A percentile compares a stretch with the other conserved stretches of the same genome.
phyloP scores from a whole-genome alignment of 768 basidiomycete species.

The Lentinula aciculospora region DNA sequence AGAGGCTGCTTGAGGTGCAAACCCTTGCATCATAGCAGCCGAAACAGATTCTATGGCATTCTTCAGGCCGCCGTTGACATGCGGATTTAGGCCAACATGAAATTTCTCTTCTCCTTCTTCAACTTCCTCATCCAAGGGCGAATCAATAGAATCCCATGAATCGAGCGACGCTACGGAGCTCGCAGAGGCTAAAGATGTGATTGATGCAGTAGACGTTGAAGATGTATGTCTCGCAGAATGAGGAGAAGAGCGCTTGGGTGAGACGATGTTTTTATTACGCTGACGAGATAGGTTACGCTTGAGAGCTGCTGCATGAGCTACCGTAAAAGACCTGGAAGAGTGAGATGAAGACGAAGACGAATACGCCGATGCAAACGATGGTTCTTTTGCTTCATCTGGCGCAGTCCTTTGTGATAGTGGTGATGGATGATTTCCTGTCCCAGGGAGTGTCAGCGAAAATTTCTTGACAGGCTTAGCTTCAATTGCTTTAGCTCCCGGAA shows the following conservation, averaged over 20 bases:
- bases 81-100: conserved; percentile 54
- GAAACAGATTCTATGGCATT: conserved; percentile 56
- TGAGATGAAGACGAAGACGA: background rate
- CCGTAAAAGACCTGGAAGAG: background rate
- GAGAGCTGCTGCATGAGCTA: background rate
- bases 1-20: background rate
- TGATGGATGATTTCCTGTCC: background rate
- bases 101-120: conserved; percentile 25
- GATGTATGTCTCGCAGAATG: conserved; percentile 21
- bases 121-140: background rate
- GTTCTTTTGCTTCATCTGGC: background rate
- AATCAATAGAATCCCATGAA: background rate
- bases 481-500: background rate
- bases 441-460: background rate
- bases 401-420: background rate
- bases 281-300: conserved; percentile 4
- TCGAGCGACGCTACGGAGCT: conserved; percentile 7
- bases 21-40: background rate
- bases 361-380: background rate
- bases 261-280: background rate
- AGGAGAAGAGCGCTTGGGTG: conserved; percentile 29
- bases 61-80: conserved; percentile 79
- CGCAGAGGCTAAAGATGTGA: conserved; percentile 11
- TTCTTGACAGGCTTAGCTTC: background rate
- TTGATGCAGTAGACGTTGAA: background rate